Evolutionary conservation across 805 yeast species (phyloP).

Genomic region (Brettanomyces nanus): DNA sequence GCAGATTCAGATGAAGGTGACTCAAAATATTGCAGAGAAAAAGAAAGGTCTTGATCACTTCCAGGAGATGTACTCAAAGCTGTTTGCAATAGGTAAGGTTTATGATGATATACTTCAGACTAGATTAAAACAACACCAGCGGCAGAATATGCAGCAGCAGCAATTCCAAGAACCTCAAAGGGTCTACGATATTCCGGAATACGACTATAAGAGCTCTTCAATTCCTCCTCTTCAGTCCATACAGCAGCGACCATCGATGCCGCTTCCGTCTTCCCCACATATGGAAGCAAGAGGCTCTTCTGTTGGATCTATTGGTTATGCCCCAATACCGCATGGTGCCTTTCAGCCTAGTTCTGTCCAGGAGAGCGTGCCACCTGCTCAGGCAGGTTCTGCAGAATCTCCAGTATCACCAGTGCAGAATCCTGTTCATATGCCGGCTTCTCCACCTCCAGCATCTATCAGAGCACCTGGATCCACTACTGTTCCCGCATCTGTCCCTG

Average conservation of each 20-base stretch:
- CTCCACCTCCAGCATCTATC: too few relatives aligned
- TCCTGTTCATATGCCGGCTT: conserved; percentile 4
- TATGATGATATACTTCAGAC: conserved; percentile 69
- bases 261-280: conserved; percentile 1
- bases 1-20: conserved; percentile 61
- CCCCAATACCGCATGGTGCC: conserved; percentile 1
- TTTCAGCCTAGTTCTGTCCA: too few relatives aligned
- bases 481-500: too few relatives aligned
- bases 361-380: too few relatives aligned
- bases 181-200: background rate
- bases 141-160: background rate
- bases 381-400: too few relatives aligned
- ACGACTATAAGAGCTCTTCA: too few relatives aligned
- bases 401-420: background rate
- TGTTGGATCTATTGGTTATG: conserved; percentile 1
- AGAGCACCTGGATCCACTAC: too few relatives aligned
- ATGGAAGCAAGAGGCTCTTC: background rate
- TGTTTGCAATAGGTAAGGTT: conserved; percentile 65
- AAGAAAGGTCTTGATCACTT: conserved; percentile 55
- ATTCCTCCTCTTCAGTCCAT: background rate
- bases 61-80: conserved; percentile 68
- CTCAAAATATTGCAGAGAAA: conserved; percentile 48
- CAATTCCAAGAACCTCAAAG: background rate
- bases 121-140: conserved; percentile 28
- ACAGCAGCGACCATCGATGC: background rate